These are phyloP conservation scores for Mixia osmundae DNA, from an alignment of 1,284 basidiomycete species.

Conservation along the genomic window DNA sequence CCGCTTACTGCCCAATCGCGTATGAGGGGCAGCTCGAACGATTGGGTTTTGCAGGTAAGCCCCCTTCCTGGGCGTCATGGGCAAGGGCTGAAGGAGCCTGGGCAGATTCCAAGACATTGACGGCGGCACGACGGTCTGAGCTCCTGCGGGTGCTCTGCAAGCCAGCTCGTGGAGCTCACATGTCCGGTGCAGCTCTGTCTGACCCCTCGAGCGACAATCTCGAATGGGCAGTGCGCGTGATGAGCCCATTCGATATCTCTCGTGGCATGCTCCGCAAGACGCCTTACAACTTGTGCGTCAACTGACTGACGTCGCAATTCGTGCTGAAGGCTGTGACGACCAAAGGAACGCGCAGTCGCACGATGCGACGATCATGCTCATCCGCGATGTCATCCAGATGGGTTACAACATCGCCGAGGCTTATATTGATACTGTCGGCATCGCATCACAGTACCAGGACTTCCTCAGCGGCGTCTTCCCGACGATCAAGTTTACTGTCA, in stretches of 20 bases:
- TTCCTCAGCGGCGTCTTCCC: slow-evolving; percentile 58
- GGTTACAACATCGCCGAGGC: slow-evolving; percentile 70
- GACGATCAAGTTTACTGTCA: slow-evolving; percentile 63
- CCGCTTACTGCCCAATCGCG: slow-evolving; percentile 67
- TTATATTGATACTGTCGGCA: slow-evolving; percentile 86
- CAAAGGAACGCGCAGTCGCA: slow-evolving; percentile 59
- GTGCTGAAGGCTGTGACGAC: neutral
- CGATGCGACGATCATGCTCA: slow-evolving; percentile 70
- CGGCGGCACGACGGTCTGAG: slow-evolving; percentile 27
- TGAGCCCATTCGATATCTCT: slow-evolving; percentile 79
- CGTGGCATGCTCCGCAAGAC: slow-evolving; percentile 65
- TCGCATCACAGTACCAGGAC: slow-evolving; percentile 56
- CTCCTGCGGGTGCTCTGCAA: slow-evolving; percentile 19
- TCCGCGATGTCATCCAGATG: slow-evolving; percentile 51
- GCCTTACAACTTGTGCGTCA: slow-evolving; percentile 47
- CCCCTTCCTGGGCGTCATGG: slow-evolving; percentile 3
- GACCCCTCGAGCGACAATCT: slow-evolving; percentile 22
- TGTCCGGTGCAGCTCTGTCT: too few species aligned
- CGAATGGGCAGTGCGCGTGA: slow-evolving; percentile 60
- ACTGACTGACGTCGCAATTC: neutral
- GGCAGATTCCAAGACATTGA: slow-evolving; percentile 75
- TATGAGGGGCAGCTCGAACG: slow-evolving; percentile 50
- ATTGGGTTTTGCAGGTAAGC: slow-evolving; percentile 66
- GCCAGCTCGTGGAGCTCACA: too few species aligned
- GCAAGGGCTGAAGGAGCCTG: neutral